Base-by-base conservation (phyloP, 495 filamentous ascomycete species). In the Aspergillus panamensis region DNA sequence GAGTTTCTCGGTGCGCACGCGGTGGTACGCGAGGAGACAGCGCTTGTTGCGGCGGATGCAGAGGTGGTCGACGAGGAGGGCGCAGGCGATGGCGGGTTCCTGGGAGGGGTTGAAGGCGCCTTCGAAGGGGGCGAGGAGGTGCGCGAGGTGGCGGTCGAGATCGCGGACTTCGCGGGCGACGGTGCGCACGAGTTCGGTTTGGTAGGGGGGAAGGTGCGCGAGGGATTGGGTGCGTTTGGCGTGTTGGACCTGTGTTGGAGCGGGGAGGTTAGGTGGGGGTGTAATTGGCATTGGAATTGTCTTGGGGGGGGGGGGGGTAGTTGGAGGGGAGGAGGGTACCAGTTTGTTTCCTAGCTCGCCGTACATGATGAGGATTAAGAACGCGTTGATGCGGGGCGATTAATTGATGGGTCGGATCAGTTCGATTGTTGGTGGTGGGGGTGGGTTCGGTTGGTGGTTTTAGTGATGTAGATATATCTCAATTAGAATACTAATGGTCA, bases 41-140 rank as follows among this genome's bases (percentile, higher is more conserved):
- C 94, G 87, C 71, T 99, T 99, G 72, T 99, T 96, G 43, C 95
- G 81, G 19, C 93, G 86, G 89, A 96, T 96, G 59, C 89, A 91
- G 3, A 97, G 77, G 66, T 98, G 94, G 72, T 96, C 88, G 59
- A 97, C 91, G 16, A 99, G 83, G 16, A 99, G 79, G 6, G 88
- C 87, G 68, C 89, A 95, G 8, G 93, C 93, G 39, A 86, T 87
- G 8, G 89, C 88, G 19, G 90, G 91, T 62, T 97, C 86, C 1
- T 85, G 82, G 21, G 87, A 83, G 10, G 94, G 94, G 66, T 96
- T 85, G 79, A 98, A 96, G 8, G 83, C 82, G 33, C 87, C 87
- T 57, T 87, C 82, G 65, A 92, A 95, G 6, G 91, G 89, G 49
- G 87, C 86, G 4, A 97, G 82, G 44, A 94, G 82, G 57, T 83